phyloP scores from a whole-genome alignment of 2,329 filamentous ascomycete species.

The Nemania diffusa region DNA sequence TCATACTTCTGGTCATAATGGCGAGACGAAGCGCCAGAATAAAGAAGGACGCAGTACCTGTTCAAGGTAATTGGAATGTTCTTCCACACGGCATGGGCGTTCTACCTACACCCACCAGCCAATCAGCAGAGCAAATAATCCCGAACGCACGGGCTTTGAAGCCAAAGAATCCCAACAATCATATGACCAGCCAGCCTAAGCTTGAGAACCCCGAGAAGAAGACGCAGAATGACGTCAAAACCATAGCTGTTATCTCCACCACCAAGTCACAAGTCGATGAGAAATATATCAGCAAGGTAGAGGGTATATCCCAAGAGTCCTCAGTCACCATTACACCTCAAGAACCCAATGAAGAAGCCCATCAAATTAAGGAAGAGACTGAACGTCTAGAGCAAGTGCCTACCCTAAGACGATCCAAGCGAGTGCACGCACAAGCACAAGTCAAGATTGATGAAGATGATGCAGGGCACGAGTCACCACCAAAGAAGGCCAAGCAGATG shows the following conservation, averaged over 20 bases:
- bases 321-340: not conserved
- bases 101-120: slow-evolving; percentile 13
- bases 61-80: slow-evolving; percentile 38
- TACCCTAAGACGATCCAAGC: slow-evolving; percentile 31
- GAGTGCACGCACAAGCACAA: slow-evolving; percentile 22
- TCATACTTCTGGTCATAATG: slow-evolving; percentile 12
- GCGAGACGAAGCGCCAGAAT: slow-evolving; percentile 35
- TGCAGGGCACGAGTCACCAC: not conserved
- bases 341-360: not conserved
- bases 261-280: not conserved
- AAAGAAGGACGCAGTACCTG: slow-evolving; percentile 34
- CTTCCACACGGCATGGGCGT: slow-evolving; percentile 45
- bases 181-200: not conserved
- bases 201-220: not conserved
- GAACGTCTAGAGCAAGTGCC: not conserved
- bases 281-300: not conserved
- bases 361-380: not conserved
- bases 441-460: slow-evolving; percentile 4
- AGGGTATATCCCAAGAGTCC: not conserved
- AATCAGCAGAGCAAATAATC: not conserved
- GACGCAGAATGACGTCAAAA: not conserved
- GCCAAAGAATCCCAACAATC: not conserved
- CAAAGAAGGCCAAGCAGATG: slow-evolving; percentile 32
- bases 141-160: not conserved
- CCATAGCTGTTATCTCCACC: not conserved